phyloP scores from a whole-genome alignment of 805 yeast genomes.

The Candida qinlingensis region DNA sequence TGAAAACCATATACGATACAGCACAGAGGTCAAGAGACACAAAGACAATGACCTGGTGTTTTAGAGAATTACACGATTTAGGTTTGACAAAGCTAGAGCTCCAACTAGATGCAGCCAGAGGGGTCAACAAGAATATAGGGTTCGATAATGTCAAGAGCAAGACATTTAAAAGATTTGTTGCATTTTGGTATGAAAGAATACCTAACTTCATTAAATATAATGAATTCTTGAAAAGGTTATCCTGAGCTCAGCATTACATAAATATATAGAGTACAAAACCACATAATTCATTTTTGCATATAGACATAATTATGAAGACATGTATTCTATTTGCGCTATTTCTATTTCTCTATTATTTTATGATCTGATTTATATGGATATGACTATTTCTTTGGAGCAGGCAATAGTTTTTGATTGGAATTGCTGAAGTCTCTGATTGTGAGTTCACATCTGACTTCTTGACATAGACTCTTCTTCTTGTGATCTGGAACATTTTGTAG shows the following conservation, averaged over 20 bases:
- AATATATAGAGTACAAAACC: neutral
- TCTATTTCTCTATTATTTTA: too few relatives aligned
- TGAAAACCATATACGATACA: constrained; percentile 19
- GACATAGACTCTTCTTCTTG: constrained; percentile 62
- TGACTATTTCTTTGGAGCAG: constrained; percentile 5
- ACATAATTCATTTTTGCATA: neutral
- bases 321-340: too few relatives aligned
- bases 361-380: too few relatives aligned
- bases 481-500: constrained; percentile 59
- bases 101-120: constrained; percentile 10
- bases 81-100: constrained; percentile 17
- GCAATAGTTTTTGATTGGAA: constrained; percentile 18
- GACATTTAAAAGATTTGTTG: neutral
- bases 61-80: constrained; percentile 12
- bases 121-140: constrained; percentile 1
- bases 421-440: constrained; percentile 73
- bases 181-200: constrained; percentile 16
- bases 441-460: constrained; percentile 74
- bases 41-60: constrained; percentile 14
- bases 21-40: constrained; percentile 8
- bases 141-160: neutral
- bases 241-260: neutral
- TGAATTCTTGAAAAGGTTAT: neutral
- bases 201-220: neutral
- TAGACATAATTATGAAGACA: too few relatives aligned